Base-by-base conservation (phyloP, 1,284 basidiomycete genomes). In the Naganishia albida region DNA sequence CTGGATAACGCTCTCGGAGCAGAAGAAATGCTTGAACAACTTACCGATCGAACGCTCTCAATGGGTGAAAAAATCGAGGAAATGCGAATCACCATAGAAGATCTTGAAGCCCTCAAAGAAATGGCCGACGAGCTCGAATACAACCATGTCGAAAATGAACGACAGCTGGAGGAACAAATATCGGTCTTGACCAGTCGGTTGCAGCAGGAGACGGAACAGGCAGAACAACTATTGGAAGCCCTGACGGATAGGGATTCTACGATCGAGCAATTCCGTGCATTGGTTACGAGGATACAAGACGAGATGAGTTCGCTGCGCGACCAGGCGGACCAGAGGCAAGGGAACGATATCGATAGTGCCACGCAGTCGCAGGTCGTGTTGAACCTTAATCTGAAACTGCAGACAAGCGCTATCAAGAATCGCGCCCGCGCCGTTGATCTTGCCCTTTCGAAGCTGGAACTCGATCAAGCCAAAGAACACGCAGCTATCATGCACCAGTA, bases 71-170 rank as follows among this genome's bases (percentile, higher is more conserved):
- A 90, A 86, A 91, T 98, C 70, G 95, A 98, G 74, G 92, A 96
- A 79, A 93, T 98, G 88, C 85, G 89, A 6, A 88, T 91, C 63
- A 91, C 90, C 0, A 93, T 98, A 59, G 95, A 98, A 74, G 95
- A 99, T 74, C 85, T 97, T 16, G 95, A 99, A 74, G 87, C 94
- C 15, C 85, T 99, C 57, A 92, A 94, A 77, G 94, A 98, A 72
- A 87, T 99, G 63, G 93, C 88, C 69, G 95, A 99, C 71, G 96
- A 99, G 79, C 84, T 99, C 2, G 96, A 99, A 77, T 95, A 99
- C 79, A 93, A 91, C 73, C 95, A 99, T 71, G 77, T 91, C 7
- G 95, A 97, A 78, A 92, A 93, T 0, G 95, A 98, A 80, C 93
- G 91, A 78, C 86, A 89, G 46, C 80, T 99, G 69, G 88, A 94